phyloP scores from a whole-genome alignment of 2,329 filamentous ascomycete genomes.

The Scytalidium sp. region DNA sequence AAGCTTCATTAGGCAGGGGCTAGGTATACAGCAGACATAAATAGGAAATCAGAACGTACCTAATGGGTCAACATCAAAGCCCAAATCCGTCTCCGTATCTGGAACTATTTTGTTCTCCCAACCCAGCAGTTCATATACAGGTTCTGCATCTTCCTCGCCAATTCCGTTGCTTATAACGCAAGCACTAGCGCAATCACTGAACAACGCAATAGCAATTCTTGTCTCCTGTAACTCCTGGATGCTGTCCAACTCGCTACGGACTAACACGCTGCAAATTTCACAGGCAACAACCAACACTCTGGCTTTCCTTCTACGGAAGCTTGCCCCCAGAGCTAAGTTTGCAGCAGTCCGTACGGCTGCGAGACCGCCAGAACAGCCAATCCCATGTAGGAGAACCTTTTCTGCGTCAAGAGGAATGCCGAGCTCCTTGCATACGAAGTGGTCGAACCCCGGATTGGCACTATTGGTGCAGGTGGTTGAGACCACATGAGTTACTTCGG shows the following conservation, averaged over 20 bases:
- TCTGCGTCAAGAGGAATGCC: slow-evolving; percentile 57
- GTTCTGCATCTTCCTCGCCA: slow-evolving; percentile 35
- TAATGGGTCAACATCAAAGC: slow-evolving; percentile 61
- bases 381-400: slow-evolving; percentile 62
- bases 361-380: slow-evolving; percentile 64
- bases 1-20: background rate
- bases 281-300: slow-evolving; percentile 63
- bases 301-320: slow-evolving; percentile 55
- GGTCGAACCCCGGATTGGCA: slow-evolving; percentile 67
- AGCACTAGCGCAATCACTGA: slow-evolving; percentile 69
- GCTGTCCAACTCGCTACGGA: slow-evolving; percentile 63
- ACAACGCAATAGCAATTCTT: slow-evolving; percentile 63
- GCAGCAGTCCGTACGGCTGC: slow-evolving; percentile 61
- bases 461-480: slow-evolving; percentile 68
- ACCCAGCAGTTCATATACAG: slow-evolving; percentile 57
- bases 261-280: slow-evolving; percentile 59
- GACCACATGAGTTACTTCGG: slow-evolving; percentile 63
- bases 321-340: slow-evolving; percentile 62
- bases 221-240: slow-evolving; percentile 57
- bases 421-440: slow-evolving; percentile 58
- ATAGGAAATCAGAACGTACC: slow-evolving; percentile 38
- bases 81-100: slow-evolving; percentile 59
- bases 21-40: slow-evolving; percentile 1
- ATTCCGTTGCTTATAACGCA: slow-evolving; percentile 62
- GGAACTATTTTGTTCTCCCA: slow-evolving; percentile 64